Base-by-base conservation (phyloP, 345 rosid species). In the Moricandia arvensis region DNA sequence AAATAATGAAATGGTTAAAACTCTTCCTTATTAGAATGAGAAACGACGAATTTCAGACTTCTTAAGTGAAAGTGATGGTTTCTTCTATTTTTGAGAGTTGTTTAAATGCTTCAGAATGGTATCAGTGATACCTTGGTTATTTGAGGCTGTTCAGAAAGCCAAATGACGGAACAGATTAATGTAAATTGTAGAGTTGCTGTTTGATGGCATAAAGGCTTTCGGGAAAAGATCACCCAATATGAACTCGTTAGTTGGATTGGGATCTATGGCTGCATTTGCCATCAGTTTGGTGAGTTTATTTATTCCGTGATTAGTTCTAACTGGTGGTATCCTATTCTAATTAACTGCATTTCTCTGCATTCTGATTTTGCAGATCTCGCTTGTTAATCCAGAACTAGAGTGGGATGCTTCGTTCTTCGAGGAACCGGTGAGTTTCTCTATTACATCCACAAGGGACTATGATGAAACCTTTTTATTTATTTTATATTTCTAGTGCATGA, bases 361-460 rank as follows among this genome's bases (percentile, higher is more conserved):
- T 21, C 64, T 73, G 35, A 57, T 72, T 66, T 63, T 80, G 65
- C 79, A 91, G 97, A 79, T 89, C 60, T 88, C 98, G 43, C 96
- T 91, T 77, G 81, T 94, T 62, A 89, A 87, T 78, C 97, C 97
- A 55, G 97, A 79, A 61, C 88, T 94, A 33, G 79, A 85, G 49
- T 94, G 98, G 98, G 96, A 94, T 81, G 97, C 96, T 8, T 83
- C 96, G 4, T 94, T 91, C 82, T 94, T 94, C 24, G 98, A 94
- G 80, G 98, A 94, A 76, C 98, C 97, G 90, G 98, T 94, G 87
- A 86, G 69, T 85, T 88, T 77, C 81, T 83, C 76, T 59, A 65
- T 37, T 31, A 57, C 63, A 45, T 45, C 9, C 26, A 58, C 33
- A 55, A 69, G 75, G 24, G 60, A 31, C 27, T 26, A 27, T 4